Conservation (phyloP, 202 grass and related monocot genomes). For the Musa balbisiana region DNA sequence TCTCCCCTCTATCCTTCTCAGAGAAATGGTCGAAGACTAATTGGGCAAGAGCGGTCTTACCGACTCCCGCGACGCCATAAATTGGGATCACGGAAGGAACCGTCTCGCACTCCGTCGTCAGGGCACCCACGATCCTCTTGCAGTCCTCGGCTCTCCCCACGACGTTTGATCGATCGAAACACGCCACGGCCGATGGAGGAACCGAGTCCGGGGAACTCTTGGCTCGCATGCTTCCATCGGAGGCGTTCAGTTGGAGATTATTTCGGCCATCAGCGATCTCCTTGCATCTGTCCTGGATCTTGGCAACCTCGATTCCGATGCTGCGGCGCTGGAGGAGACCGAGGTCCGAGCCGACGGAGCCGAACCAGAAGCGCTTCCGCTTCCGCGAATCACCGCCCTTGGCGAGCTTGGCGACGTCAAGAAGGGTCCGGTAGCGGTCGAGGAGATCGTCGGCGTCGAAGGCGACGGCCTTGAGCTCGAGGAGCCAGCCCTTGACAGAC, state of each 20-base stretch:
- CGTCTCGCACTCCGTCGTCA: background rate
- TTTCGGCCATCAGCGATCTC: background rate
- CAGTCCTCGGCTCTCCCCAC: constrained; percentile 1
- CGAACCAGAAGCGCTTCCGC: constrained; percentile 9
- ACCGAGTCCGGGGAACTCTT: background rate
- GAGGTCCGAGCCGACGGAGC: background rate
- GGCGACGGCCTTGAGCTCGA: constrained; percentile 23
- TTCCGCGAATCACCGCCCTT: background rate
- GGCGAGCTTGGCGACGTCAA: background rate
- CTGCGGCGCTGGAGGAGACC: background rate
- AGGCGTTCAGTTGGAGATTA: background rate
- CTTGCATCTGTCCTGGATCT: constrained; percentile 13
- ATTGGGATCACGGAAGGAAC: constrained; percentile 20
- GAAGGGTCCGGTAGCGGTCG: constrained; percentile 10
- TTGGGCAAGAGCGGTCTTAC: constrained; percentile 33
- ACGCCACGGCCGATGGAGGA: background rate
- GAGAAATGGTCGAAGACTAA: constrained; percentile 6
- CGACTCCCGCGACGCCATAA: constrained; percentile 23
- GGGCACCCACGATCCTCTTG: background rate
- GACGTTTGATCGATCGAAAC: background rate
- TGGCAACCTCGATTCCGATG: constrained; percentile 5
- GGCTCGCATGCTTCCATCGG: background rate
- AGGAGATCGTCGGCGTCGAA: constrained; percentile 26
- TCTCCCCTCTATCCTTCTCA: background rate
- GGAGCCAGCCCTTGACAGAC: constrained; percentile 26